Evolutionary conservation across 2,329 filamentous ascomycete species (phyloP).

Genomic region (Botrytis deweyae): DNA sequence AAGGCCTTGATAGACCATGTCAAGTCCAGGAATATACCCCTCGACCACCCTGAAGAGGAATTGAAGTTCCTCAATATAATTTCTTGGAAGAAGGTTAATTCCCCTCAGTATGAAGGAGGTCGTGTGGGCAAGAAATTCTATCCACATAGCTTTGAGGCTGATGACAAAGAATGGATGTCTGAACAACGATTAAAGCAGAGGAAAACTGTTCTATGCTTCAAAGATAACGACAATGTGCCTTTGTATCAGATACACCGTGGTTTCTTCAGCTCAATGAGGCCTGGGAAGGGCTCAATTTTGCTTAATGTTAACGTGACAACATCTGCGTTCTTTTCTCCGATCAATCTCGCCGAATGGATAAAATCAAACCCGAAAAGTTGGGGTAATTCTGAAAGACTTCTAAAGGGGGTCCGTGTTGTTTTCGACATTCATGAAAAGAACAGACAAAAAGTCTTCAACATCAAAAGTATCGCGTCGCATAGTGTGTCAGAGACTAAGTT

Average conservation of each 20-base stretch:
- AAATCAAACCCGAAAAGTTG: background rate
- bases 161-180: background rate
- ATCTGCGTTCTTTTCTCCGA: background rate
- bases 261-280: conserved; percentile 25
- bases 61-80: conserved; percentile 25
- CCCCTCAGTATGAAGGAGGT: background rate
- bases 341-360: background rate
- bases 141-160: background rate
- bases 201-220: background rate
- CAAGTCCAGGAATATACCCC: background rate
- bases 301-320: conserved; percentile 26
- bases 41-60: background rate
- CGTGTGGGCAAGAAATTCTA: conserved; percentile 25
- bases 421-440: background rate
- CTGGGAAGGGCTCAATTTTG: conserved; percentile 18
- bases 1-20: background rate
- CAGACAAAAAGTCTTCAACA: background rate
- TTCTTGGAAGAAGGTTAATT: conserved; percentile 24
- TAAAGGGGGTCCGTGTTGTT: background rate
- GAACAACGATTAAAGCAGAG: background rate
- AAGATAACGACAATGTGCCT: background rate
- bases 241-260: conserved; percentile 18
- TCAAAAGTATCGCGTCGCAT: background rate
- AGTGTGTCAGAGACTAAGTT: background rate
- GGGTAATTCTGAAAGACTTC: background rate